Conservation (phyloP, 768 basidiomycete genomes). For the Brasilioporus rufonigricans region DNA sequence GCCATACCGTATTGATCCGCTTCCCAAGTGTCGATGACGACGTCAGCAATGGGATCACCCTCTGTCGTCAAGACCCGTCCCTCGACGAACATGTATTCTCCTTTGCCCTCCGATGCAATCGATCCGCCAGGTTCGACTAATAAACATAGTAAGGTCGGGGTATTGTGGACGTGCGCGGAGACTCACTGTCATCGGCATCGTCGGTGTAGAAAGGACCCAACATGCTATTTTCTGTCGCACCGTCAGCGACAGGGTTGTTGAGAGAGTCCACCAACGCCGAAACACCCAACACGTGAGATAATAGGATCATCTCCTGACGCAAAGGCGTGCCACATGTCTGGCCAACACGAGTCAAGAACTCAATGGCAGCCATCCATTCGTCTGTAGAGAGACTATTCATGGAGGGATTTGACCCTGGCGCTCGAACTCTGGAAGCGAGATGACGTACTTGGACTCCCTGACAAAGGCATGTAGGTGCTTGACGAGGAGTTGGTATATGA, state of each 20-base stretch:
- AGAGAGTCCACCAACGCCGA: conserved; percentile 74
- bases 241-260: conserved; percentile 62
- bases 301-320: conserved; percentile 78
- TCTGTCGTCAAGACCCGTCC: conserved; percentile 59
- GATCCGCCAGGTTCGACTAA: conserved; percentile 66
- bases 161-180: background rate
- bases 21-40: conserved; percentile 82
- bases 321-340: conserved; percentile 67
- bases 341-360: conserved; percentile 75
- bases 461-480: conserved; percentile 75
- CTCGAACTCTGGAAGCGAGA: background rate
- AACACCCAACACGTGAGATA: conserved; percentile 80
- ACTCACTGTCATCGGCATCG: conserved; percentile 68
- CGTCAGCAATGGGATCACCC: conserved; percentile 63
- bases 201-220: conserved; percentile 83
- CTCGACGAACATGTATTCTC: conserved; percentile 79
- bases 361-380: conserved; percentile 81
- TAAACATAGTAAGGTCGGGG: background rate
- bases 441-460: conserved; percentile 57
- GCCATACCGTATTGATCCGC: conserved; percentile 60
- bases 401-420: background rate
- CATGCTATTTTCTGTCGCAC: conserved; percentile 71
- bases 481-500: conserved; percentile 52
- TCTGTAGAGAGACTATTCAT: conserved; percentile 61
- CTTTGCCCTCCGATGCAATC: conserved; percentile 87